Conservation (phyloP, 768 basidiomycete species). For the Lactarius hengduanensis region DNA sequence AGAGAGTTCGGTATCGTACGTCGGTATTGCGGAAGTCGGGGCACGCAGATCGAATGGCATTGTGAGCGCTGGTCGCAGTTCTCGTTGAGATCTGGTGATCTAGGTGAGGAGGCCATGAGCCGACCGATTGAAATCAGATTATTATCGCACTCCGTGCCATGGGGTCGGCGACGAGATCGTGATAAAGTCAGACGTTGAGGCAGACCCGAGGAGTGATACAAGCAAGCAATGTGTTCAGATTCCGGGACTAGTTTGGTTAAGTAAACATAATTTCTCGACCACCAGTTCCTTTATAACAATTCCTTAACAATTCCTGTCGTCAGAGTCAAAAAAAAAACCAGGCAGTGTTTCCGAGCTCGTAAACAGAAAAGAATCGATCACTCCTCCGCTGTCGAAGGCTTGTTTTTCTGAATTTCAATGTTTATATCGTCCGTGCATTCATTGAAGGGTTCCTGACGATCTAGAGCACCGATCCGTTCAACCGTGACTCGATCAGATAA, state of each 20-base stretch:
- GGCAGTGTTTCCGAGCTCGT: conserved; percentile 29
- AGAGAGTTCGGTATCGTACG: neutral
- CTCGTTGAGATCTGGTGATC: conserved; percentile 5
- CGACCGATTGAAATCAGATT: conserved; percentile 16
- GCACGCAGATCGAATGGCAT: neutral
- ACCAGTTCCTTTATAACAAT: neutral
- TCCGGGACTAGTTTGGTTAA: neutral
- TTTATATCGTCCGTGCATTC: conserved; percentile 69
- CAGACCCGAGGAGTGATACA: neutral
- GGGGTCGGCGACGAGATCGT: conserved; percentile 2
- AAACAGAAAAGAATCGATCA: conserved; percentile 18
- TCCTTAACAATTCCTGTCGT: neutral
- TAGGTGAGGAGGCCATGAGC: conserved; percentile 3
- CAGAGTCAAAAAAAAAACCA: conserved; percentile 25
- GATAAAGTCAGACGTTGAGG: neutral
- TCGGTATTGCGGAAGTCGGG: neutral
- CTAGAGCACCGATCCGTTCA: conserved; percentile 57
- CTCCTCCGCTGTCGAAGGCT: conserved; percentile 21
- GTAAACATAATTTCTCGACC: neutral
- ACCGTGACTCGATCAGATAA: conserved; percentile 66
- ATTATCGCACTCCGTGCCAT: conserved; percentile 11
- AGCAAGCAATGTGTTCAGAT: conserved; percentile 7
- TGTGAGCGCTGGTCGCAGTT: conserved; percentile 7
- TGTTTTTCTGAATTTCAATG: conserved; percentile 50
- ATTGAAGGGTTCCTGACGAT: conserved; percentile 55